Evolutionary conservation across 352 stramenopile species (phyloP).

Genomic region (Phytophthora sansomeana): DNA sequence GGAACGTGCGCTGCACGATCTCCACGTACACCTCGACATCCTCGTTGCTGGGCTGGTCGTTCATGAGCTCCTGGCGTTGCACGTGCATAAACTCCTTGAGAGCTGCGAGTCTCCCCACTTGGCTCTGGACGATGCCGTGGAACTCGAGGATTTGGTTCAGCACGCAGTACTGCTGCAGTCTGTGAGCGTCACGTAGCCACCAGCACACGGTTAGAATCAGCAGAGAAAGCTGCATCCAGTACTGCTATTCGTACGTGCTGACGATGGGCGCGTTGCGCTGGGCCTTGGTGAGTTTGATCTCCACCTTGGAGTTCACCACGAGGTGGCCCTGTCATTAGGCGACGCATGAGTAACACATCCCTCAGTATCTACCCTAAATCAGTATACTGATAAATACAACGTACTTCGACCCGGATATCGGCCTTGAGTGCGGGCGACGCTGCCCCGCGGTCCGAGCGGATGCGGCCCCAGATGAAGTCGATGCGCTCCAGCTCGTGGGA

Average conservation of each 20-base stretch:
- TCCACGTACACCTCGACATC: conserved; percentile 69
- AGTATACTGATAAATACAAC: conserved; percentile 1
- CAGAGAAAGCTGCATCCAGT: background rate
- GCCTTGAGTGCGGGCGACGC: conserved; percentile 62
- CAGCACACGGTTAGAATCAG: conserved; percentile 12
- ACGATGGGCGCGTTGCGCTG: conserved; percentile 58
- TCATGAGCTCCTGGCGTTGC: conserved; percentile 50
- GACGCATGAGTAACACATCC: conserved; percentile 23
- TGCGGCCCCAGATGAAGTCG: conserved; percentile 86
- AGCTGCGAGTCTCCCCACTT: conserved; percentile 54
- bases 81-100: conserved; percentile 61
- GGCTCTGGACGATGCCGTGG: conserved; percentile 69
- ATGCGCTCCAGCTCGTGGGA: conserved; percentile 78
- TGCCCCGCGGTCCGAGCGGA: conserved; percentile 65
- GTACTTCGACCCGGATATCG: conserved; percentile 76
- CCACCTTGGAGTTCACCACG: conserved; percentile 74
- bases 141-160: conserved; percentile 89
- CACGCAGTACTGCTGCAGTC: conserved; percentile 84
- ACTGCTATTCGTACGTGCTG: conserved; percentile 49
- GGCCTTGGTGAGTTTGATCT: conserved; percentile 71
- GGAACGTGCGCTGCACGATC: conserved; percentile 56
- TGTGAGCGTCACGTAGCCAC: conserved; percentile 22
- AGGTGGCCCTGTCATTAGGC: conserved; percentile 63
- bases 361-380: conserved; percentile 16
- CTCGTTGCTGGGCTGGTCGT: conserved; percentile 46